Conservation (phyloP, 2,329 filamentous ascomycete genomes). For the Triangularia verruculosa region DNA sequence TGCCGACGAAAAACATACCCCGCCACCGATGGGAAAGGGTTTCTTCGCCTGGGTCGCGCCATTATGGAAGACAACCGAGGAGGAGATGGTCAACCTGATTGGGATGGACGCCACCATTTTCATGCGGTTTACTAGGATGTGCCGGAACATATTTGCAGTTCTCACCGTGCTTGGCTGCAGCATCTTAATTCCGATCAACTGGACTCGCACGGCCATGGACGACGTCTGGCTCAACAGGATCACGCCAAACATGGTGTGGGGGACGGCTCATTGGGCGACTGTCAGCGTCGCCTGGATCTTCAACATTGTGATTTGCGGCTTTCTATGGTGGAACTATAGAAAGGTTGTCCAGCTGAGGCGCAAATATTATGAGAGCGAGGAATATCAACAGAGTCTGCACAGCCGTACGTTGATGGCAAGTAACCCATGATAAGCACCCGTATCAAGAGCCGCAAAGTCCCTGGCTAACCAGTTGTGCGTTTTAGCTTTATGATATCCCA, state of each 20-base stretch:
- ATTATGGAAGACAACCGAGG: conserved; percentile 73
- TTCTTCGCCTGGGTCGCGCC: conserved; percentile 84
- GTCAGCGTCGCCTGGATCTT: conserved; percentile 62
- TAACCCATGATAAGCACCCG: background rate
- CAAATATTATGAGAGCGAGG: conserved; percentile 77
- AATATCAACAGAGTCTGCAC: conserved; percentile 86
- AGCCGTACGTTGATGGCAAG: conserved; percentile 66
- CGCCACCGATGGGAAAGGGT: conserved; percentile 82
- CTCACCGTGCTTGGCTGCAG: conserved; percentile 70
- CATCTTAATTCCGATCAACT: conserved; percentile 79
- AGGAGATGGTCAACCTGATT: conserved; percentile 73
- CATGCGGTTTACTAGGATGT: conserved; percentile 84
- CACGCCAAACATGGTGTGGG: conserved; percentile 56
- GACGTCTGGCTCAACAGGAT: conserved; percentile 54
- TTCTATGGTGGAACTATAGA: conserved; percentile 88
- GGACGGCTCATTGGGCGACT: conserved; percentile 55
- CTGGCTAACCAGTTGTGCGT: conserved; percentile 19
- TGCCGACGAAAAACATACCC: conserved; percentile 84
- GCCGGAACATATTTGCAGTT: conserved; percentile 79
- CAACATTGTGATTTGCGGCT: conserved; percentile 71
- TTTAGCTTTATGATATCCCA: conserved; percentile 78
- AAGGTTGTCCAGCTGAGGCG: conserved; percentile 69
- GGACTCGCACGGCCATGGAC: conserved; percentile 46
- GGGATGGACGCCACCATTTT: conserved; percentile 92
- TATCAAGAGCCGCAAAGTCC: background rate